A percentile compares a stretch with the other conserved stretches of the same genome.
Conservation (phyloP, 768 basidiomycete genomes). For the Tricholoma furcatifolium region DNA sequence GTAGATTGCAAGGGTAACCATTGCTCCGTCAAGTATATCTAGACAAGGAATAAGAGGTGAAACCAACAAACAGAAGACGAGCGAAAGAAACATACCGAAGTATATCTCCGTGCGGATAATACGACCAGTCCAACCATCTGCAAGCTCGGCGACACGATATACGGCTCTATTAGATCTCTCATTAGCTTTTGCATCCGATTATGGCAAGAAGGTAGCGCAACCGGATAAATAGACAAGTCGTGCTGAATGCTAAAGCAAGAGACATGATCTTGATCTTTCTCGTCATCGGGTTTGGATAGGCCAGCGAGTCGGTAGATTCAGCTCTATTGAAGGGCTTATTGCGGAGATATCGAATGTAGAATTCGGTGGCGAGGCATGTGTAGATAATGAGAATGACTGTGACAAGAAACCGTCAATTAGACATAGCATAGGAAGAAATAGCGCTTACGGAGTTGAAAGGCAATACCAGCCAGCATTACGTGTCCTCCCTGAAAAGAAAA, state of each 20-base stretch:
- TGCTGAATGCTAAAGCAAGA: conserved; percentile 35
- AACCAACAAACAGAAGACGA: not conserved
- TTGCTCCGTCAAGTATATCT: conserved; percentile 49
- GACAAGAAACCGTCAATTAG: no score
- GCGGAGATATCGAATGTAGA: conserved; percentile 39
- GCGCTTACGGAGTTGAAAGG: conserved; percentile 51
- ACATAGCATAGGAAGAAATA: not conserved
- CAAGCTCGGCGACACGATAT: conserved; percentile 52
- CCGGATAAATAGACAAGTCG: conserved; percentile 46
- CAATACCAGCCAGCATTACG: conserved; percentile 61
- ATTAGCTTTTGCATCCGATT: not conserved
- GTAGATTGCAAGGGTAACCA: conserved; percentile 44
- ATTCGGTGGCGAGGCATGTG: conserved; percentile 41
- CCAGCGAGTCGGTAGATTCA: conserved; percentile 1
- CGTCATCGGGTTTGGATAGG: conserved; percentile 12
- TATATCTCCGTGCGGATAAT: conserved; percentile 48
- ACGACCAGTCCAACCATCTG: conserved; percentile 49
- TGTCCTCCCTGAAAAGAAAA: conserved; percentile 21
- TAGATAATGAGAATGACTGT: conserved; percentile 44
- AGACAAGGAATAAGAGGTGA: not conserved
- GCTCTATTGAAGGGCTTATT: conserved; percentile 31
- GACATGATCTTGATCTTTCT: conserved; percentile 30
- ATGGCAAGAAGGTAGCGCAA: conserved; percentile 13
- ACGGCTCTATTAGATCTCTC: conserved; percentile 23
- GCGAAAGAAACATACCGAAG: conserved; percentile 32